Base-by-base conservation (phyloP, 345 rosid genomes). In the Alliaria petiolata region DNA sequence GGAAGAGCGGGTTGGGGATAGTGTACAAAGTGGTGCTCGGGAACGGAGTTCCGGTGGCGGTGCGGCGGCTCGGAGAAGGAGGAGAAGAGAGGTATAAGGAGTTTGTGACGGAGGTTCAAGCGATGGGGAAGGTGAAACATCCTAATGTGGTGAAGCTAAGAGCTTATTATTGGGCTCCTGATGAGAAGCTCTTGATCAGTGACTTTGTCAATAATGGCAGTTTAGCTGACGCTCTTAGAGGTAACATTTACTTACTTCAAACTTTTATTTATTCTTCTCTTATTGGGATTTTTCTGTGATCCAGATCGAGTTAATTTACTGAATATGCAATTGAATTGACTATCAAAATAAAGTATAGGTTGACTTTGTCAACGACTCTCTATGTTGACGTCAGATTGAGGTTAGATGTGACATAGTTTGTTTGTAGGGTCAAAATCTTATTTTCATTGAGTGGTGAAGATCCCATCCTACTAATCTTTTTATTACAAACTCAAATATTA, bases 101-200 rank as follows among this genome's bases (percentile, higher is more conserved):
- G 87, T 95, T 95, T 53, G 88, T 80, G 22, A 73, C 89, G 4
- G 99, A 95, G 81, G 93, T 90, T 14, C 96, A 85, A 74, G 92
- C 99, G 0, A 90, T 95, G 58, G 96, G 97, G 58, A 85, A 83
- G 45, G 92, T 92, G 42, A 95, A 92, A 65, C 99, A 95, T 82
- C 99, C 99, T 4, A 95, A 92, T 78, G 82, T 95, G 4, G 99
- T 95, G 67, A 87, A 80, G 73, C 63, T 95, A 43, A 84, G 99
- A 72, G 99, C 99, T 67, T 95, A 95, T 71, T 95, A 95, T 67
- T 95, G 99, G 99, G 98, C 99, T 44, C 81, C 96, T 8, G 98
- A 95, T 66, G 99, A 95, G 79, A 95, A 95, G 81, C 96, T 95
- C 14, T 85, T 95, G 43, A 92, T 95, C 39, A 87, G 90, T 70